Evolutionary conservation across 2,329 filamentous ascomycete species (phyloP).

Genomic region (Sphaerulina vaccinii): DNA sequence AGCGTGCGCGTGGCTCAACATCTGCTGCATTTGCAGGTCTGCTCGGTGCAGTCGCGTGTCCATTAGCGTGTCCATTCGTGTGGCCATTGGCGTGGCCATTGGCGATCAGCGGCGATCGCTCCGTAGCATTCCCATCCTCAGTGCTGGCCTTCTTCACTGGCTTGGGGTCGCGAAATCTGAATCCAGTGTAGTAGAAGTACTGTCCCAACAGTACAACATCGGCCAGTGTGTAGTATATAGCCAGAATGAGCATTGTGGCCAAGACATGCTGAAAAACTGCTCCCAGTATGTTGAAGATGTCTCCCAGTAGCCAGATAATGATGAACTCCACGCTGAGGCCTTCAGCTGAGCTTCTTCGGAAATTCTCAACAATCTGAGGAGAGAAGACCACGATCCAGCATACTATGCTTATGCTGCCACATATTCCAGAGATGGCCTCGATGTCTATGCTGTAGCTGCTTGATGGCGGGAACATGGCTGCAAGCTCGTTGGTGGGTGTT

Average conservation of each 20-base stretch:
- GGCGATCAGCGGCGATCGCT: conserved; percentile 39
- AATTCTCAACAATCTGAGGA: conserved; percentile 95
- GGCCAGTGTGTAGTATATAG: conserved; percentile 66
- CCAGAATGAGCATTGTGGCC: conserved; percentile 73
- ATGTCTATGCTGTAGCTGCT: conserved; percentile 68
- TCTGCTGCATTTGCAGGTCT: conserved; percentile 28
- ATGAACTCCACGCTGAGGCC: conserved; percentile 89
- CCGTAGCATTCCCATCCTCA: conserved; percentile 31
- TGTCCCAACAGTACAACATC: conserved; percentile 85
- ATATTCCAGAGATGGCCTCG: conserved; percentile 88
- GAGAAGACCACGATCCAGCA: conserved; percentile 98
- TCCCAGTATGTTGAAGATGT: conserved; percentile 97
- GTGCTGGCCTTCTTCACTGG: conserved; percentile 26
- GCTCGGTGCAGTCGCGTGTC: neutral
- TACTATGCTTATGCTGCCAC: conserved; percentile 91
- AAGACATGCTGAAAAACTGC: conserved; percentile 86
- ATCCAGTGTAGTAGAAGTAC: conserved; percentile 94
- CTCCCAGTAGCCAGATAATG: conserved; percentile 84
- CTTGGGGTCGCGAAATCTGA: conserved; percentile 74
- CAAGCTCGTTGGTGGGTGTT: neutral
- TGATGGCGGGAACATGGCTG: conserved; percentile 55
- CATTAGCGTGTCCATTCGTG: conserved; percentile 13
- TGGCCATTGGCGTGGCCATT: conserved; percentile 33
- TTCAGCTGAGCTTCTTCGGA: conserved; percentile 78
- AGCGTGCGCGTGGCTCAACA: conserved; percentile 32